Base-by-base conservation (phyloP, 345 rosid species). In the Turritis glabra region DNA sequence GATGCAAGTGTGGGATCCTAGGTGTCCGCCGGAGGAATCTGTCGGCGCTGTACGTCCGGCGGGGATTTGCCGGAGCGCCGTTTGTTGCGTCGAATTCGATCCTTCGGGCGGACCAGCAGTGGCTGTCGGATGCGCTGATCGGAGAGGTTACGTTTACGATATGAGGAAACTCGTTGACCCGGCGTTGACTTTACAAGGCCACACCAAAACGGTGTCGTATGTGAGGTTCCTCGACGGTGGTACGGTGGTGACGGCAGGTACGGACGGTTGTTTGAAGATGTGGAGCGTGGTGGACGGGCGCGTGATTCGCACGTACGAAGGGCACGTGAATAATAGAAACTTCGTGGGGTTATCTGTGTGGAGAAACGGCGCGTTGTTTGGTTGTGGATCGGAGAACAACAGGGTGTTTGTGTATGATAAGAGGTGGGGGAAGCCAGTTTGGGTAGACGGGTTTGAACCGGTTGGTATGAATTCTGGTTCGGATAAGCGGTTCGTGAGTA, bases 351-450 rank as follows among this genome's bases (percentile, higher is more conserved):
- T 94, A 60, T 94, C 98, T 1, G 90, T 83, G 7, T 88, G 92
- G 94, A 81, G 88, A 54, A 79, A 85, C 23, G 96, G 93, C 0
- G 91, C 94, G 9, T 61, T 94, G 60, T 44, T 94, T 9, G 88
- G 91, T 0, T 94, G 98, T 18, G 97, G 98, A 3, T 94, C 98
- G 8, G 98, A 94, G 52, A 84, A 82, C 69, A 88, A 94, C 75
- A 80, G 73, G 75, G 95, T 91, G 64, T 87, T 87, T 33, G 91
- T 94, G 29, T 94, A 94, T 15, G 98, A 94, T 40, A 86, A 33
- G 74, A 81, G 91, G 63, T 94, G 98, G 97, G 83, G 83, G 2
- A 83, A 88, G 54, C 96, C 97, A 65, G 79, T 94, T 18, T 94
- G 97, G 96, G 83, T 77, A 40, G 86, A 82, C n/a, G 87, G 85